Base-by-base conservation (phyloP, 495 filamentous ascomycete genomes). In the Parathielavia hyrcaniae region DNA sequence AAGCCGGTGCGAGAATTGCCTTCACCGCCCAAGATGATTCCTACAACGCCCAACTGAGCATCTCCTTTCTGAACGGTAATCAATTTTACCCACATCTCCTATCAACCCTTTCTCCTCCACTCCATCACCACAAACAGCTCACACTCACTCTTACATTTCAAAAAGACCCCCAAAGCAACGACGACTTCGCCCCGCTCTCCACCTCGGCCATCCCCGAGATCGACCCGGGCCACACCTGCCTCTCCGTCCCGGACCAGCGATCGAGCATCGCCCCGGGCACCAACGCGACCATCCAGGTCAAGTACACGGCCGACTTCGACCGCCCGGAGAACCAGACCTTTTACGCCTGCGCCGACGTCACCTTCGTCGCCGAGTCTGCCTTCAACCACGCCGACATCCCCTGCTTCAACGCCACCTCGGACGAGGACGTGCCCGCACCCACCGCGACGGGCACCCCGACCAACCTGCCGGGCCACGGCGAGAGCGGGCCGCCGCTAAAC, bases 331-430 rank as follows among this genome's bases (percentile, higher is more conserved):
- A 77, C 49, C 67, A 77, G 55, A 77, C 73, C 20, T 80, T 76
- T 67, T 80, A 79, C 61, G 75, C 75, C 23, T 81, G 77, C 50
- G 75, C 79, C 11, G 77, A 81, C 63, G 70, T 80, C 39, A 76
- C 68, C 8, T 77, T 75, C 54, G 69, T 79, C 14, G 50, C 64
- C 13, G 53, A 68, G 8, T 58, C 47, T 32, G 51, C 62, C 7
- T 77, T 79, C 61, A 70, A 66, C 1, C 59, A 53, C 12, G 57
- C 52, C 32, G 30, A 64, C 9, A 59, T 76, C 22, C 71, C 71
- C 17, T 81, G 77, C 65, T 79, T 80, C 67, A 80, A 81, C 61
- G 75, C 76, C 4, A 74, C 77, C 9, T 57, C 57, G 8, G 59
- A 47, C 20, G 30, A 41, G 13, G 64, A 61, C 55, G 60, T 61